Evolutionary conservation across 768 basidiomycete species (phyloP), one percentile per base, ranked within the genome.

Genomic region (Lactifluus rugatus): DNA sequence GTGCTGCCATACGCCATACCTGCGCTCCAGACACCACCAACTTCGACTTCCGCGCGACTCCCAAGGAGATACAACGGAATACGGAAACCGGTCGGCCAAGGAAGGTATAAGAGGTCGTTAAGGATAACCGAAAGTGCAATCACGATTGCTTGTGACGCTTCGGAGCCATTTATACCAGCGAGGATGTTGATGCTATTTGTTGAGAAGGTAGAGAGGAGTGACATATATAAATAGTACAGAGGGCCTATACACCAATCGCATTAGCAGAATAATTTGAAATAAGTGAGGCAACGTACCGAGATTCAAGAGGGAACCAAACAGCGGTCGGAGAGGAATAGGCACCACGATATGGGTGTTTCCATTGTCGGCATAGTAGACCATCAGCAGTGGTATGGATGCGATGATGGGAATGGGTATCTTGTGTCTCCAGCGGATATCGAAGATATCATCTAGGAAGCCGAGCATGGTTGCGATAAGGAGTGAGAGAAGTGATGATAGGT

Each of bases 181-280:
- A 98, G 84, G 65, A 99, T 98, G 71, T 99, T 99, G 78, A 98
- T 96, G 70, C 89, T 89, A 73, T 99, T 99, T 17, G 95, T 97
- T 54, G 90, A 83, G 71, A 98, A 99, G 0, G 93, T 98, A 32
- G 94, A 97, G 17, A 99, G 76, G 31, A 98, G 73, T 5, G 92
- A 83, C 90, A 99, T 97, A 75, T 98, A 99, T 53, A 94, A 58
- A 70, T 98, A 99, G 71, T 98, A 98, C 4, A 98, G 72, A 0
- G 92, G 91, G 2, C 95, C 95, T 97, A 63, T 2, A 17, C 19
- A 5, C 23, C 28, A 14, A 39, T 31, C 6, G 17, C 19, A 53
- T 54, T 53, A 68, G 41, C 52, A 28, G 23, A 23, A 54, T 10
- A 23, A 21, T 34, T 19, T 21, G 34, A 23, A 41, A 10, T 8